These are phyloP conservation scores for Magnusiomyces sp. DNA, from an alignment of 1,139 yeast genomes.

Conservation along the genomic window DNA sequence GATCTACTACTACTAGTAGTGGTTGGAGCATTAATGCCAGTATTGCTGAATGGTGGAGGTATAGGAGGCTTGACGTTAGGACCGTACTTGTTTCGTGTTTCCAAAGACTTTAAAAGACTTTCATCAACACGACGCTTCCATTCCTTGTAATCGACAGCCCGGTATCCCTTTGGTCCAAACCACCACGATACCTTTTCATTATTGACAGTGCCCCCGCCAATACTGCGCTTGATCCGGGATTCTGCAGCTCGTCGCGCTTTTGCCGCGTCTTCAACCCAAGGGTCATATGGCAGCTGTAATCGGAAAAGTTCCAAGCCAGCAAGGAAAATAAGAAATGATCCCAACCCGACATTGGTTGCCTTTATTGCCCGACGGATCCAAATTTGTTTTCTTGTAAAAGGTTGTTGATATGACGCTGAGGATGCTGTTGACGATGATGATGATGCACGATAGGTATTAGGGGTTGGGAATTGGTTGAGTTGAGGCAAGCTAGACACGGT, in stretches of 20 bases:
- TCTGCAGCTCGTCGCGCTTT: slow-evolving; percentile 21
- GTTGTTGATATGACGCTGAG: background rate
- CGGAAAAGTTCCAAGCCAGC: slow-evolving; percentile 27
- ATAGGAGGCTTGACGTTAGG: too few species aligned
- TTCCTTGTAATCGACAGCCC: slow-evolving; percentile 24
- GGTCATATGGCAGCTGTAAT: slow-evolving; percentile 26
- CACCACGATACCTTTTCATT: slow-evolving; percentile 21
- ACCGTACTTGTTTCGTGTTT: too few species aligned
- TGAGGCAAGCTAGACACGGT: background rate
- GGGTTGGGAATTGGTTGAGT: background rate
- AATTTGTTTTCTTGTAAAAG: slow-evolving; percentile 16
- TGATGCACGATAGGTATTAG: background rate
- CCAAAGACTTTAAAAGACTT: too few species aligned
- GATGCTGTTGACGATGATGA: background rate
- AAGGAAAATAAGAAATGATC: slow-evolving; percentile 24
- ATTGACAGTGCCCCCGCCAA: slow-evolving; percentile 10
- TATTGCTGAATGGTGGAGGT: too few species aligned
- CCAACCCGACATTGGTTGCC: slow-evolving; percentile 22
- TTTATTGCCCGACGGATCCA: slow-evolving; percentile 23
- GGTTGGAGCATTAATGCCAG: too few species aligned
- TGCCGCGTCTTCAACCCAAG: slow-evolving; percentile 32
- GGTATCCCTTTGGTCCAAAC: slow-evolving; percentile 31
- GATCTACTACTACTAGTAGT: too few species aligned
- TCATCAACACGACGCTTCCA: slow-evolving; percentile 27
- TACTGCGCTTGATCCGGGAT: slow-evolving; percentile 9